Evolutionary conservation across 2,329 filamentous ascomycete species (phyloP).

Genomic region (Phyllosticta capitalensis): DNA sequence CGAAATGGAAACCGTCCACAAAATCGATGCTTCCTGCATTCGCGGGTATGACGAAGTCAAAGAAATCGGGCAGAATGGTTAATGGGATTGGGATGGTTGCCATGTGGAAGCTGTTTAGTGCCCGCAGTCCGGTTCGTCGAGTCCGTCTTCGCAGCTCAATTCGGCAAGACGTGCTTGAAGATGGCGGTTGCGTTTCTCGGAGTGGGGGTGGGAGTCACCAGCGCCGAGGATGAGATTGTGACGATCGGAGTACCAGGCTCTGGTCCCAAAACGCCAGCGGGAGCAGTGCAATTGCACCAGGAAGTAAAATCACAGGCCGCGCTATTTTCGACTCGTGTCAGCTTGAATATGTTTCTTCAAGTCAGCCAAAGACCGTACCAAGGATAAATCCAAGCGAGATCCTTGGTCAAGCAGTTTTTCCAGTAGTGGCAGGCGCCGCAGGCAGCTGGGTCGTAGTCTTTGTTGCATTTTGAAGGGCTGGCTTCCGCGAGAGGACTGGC

Average conservation of each 20-base stretch:
- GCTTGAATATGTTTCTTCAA: not conserved
- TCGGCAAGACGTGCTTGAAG: not conserved
- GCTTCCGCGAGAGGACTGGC: not conserved
- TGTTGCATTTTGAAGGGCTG: not conserved
- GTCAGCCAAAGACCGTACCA: not conserved
- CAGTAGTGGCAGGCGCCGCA: slow-evolving; percentile 8
- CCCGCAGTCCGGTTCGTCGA: not conserved
- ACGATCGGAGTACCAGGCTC: not conserved
- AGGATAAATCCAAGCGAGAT: slow-evolving; percentile 2
- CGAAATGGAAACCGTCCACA: no score
- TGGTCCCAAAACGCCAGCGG: not conserved
- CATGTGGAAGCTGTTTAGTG: not conserved
- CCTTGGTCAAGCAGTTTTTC: slow-evolving; percentile 2
- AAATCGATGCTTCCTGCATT: no score
- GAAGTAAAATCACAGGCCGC: slow-evolving; percentile 5
- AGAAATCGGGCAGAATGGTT: no score
- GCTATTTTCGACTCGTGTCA: not conserved
- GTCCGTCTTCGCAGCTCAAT: not conserved
- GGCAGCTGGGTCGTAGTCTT: not conserved
- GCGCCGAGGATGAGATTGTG: not conserved
- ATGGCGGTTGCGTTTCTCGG: not conserved
- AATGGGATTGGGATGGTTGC: no score
- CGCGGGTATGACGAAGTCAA: no score
- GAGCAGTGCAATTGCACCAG: slow-evolving; percentile 10
- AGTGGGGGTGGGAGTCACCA: not conserved